These are phyloP conservation scores for Phytophthora fragariaefolia DNA, from an alignment of 352 stramenopile species.

Conservation along the genomic window DNA sequence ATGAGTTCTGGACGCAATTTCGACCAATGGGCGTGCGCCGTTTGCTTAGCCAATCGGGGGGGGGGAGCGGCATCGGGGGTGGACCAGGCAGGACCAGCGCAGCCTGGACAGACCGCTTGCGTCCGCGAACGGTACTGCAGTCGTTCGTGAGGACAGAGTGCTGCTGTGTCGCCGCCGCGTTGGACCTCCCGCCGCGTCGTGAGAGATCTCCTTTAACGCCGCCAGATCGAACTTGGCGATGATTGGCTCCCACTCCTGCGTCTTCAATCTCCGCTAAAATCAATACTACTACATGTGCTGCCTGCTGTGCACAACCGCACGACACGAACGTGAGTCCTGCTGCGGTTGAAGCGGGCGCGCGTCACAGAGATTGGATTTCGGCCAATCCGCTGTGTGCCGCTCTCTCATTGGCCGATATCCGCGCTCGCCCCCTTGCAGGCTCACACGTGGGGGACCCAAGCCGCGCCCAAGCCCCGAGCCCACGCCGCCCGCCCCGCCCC, in stretches of 20 bases:
- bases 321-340: no score
- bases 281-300: no score
- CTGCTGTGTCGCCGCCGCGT: no score
- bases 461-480: no score
- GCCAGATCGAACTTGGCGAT: no score
- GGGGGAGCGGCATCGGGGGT: not conserved
- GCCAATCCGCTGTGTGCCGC: not conserved
- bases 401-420: slow-evolving; percentile 31
- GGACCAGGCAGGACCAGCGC: not conserved
- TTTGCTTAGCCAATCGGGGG: slow-evolving; percentile 28
- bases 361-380: slow-evolving; percentile 1
- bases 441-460: slow-evolving; percentile 26
- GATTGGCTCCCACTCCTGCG: no score
- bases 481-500: slow-evolving; percentile 1
- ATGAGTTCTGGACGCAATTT: slow-evolving; percentile 21
- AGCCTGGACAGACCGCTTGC: not conserved
- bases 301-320: no score
- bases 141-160: no score
- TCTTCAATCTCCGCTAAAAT: no score
- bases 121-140: no score
- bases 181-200: no score
- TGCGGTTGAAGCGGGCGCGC: not conserved
- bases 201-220: no score
- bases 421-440: slow-evolving; percentile 31
- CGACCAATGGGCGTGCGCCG: slow-evolving; percentile 8